Base-by-base conservation (phyloP, 83 land plant genomes). In the Thuja plicata region DNA sequence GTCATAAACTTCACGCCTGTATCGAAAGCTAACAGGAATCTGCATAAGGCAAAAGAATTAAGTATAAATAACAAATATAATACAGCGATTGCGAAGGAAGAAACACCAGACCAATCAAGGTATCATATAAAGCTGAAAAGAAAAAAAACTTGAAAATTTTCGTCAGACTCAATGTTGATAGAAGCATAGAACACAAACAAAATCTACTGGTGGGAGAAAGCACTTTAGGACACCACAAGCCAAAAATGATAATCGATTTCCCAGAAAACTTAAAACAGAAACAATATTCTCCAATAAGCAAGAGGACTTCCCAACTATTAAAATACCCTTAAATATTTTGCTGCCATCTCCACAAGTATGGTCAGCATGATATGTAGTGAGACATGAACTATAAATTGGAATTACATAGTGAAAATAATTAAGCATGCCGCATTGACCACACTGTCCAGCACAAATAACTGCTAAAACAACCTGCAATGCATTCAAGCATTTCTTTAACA, bases 21-120 rank as follows among this genome's bases (percentile, higher is more conserved):
- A 98, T 52, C 95, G 91, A 76, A 96, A 96, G 88, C 96, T 96
- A 9, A 94, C 96, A 81, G 98, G 99, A 85, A 98, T 94, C 98
- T 98, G 91, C 50, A 73, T 12, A 77, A 55, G 10, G 88, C 74
- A 87, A 60, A 60, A 3, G 17, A 60, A 60, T 52, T 43, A 52
- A 60, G 66, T 60, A 60, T 60, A 5, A 60, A 60, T 60, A 60
- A 3, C 27, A 21, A 60, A 60, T 60, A 60, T 60, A 60, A 60
- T 60, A 60, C 1, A 60, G 66, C 19, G 66, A 60, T 60, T 60
- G 27, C 66, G 5, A 2, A 60, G 66, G 66, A 17, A 60, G 66
- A 60, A 60, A 60, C 27, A 21, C 21, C 5, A 21, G 5, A 60
- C 27, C 27, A 21, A 60, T 60, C 66, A 19, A 60, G 66, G 66